Percentiles rank a stretch among this genome's conserved stretches.
These are phyloP conservation scores for Dujonia santamariae DNA, from an alignment of 1,139 yeast genomes.

Conservation along the genomic window DNA sequence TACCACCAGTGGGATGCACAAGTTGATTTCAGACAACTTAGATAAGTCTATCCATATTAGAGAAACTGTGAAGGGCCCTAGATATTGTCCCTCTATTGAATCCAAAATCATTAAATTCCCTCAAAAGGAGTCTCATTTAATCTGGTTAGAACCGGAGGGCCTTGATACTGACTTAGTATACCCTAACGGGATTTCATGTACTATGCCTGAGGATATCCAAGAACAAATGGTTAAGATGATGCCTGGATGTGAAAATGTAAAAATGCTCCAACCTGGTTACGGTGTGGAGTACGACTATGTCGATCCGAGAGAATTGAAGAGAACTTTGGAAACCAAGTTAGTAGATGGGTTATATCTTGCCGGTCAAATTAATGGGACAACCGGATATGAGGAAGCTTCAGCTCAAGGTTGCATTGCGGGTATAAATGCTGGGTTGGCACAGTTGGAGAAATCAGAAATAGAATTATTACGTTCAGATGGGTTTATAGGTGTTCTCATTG, in stretches of 20 bases:
- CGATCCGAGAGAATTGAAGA: slow-evolving; percentile 83
- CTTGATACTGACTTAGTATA: slow-evolving; percentile 79
- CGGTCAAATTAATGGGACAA: slow-evolving; percentile 98
- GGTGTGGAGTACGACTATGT: slow-evolving; percentile 98
- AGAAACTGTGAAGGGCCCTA: slow-evolving; percentile 94
- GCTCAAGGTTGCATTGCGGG: slow-evolving; percentile 97
- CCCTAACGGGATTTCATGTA: slow-evolving; percentile 94
- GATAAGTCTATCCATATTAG: slow-evolving; percentile 85
- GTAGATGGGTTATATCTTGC: slow-evolving; percentile 83
- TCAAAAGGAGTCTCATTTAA: slow-evolving; percentile 69
- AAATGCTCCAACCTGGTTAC: slow-evolving; percentile 91
- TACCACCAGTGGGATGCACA: slow-evolving; percentile 76
- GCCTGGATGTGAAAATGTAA: slow-evolving; percentile 85
- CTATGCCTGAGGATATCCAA: slow-evolving; percentile 96
- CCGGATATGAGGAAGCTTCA: slow-evolving; percentile 99
- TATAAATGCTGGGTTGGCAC: slow-evolving; percentile 75
- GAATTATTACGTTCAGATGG: slow-evolving; percentile 75
- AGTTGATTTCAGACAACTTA: slow-evolving; percentile 63
- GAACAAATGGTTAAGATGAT: slow-evolving; percentile 68
- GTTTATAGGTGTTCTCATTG: slow-evolving; percentile 87
- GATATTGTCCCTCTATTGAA: slow-evolving; percentile 97
- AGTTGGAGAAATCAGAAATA: slow-evolving; percentile 42
- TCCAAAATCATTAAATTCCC: slow-evolving; percentile 81
- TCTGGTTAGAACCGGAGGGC: slow-evolving; percentile 98
- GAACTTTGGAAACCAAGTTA: slow-evolving; percentile 77